These are phyloP conservation scores for Hippophae tibetana DNA, from an alignment of 306 rosid species.

Conservation along the genomic window DNA sequence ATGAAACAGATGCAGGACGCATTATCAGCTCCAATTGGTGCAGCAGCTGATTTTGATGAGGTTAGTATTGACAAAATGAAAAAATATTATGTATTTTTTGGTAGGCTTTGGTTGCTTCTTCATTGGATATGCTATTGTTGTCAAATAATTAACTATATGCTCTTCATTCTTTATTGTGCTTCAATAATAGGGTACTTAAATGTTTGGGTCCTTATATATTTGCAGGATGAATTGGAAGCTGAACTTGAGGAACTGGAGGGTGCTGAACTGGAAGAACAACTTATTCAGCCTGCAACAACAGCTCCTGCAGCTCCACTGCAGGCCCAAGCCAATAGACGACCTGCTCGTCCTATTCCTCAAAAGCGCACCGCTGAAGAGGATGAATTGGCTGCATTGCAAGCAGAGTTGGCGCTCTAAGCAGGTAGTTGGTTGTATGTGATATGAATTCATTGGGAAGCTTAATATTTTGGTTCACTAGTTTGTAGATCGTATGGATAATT, in stretches of 20 bases:
- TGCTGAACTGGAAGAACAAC: conserved; percentile 95
- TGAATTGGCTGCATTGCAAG: conserved; percentile 93
- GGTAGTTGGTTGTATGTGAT: conserved; percentile 32
- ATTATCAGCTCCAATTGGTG: conserved; percentile 78
- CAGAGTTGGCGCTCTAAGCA: conserved; percentile 95
- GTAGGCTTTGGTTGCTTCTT: not conserved
- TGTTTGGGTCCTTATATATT: conserved; percentile 14
- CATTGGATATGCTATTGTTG: conserved; percentile 3
- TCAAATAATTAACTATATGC: too few relatives aligned
- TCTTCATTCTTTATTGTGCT: not conserved
- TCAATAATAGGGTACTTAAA: conserved; percentile 5
- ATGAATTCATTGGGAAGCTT: not conserved
- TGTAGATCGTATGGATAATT: not conserved
- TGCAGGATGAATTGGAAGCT: conserved; percentile 93
- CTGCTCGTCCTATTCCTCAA: conserved; percentile 63
- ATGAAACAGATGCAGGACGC: conserved; percentile 99
- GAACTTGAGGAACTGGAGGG: conserved; percentile 97
- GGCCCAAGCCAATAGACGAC: conserved; percentile 65
- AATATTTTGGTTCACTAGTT: not conserved
- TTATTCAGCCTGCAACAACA: conserved; percentile 88
- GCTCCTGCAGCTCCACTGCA: conserved; percentile 85
- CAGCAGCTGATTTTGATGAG: conserved; percentile 92
- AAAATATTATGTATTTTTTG: too few relatives aligned
- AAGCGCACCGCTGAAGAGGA: conserved; percentile 83
- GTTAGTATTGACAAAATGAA: conserved; percentile 27